Conservation (phyloP, 2,329 filamentous ascomycete genomes). For the Fusarium cyanostomum region DNA sequence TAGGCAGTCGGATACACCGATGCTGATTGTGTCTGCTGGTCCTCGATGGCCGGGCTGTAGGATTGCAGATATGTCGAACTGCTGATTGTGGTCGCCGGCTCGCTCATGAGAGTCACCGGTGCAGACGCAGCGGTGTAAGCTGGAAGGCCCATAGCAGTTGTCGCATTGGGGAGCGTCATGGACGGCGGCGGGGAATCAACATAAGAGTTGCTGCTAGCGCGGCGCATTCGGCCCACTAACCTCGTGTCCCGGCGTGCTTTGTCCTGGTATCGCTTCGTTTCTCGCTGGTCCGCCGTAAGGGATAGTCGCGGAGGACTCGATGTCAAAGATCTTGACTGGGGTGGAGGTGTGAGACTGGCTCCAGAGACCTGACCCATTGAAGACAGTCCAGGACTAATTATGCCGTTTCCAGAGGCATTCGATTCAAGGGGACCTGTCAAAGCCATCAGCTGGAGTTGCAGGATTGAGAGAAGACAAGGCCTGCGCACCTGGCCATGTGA, state of each 20-base stretch:
- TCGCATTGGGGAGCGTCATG: constrained; percentile 51
- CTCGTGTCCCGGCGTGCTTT: constrained; percentile 68
- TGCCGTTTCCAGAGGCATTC: constrained; percentile 43
- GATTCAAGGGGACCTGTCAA: constrained; percentile 49
- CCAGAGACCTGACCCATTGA: constrained; percentile 60
- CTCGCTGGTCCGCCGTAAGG: constrained; percentile 68
- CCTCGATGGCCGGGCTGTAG: constrained; percentile 60
- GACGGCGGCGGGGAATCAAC: constrained; percentile 49
- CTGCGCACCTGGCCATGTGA: constrained; percentile 60
- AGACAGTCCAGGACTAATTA: constrained; percentile 57
- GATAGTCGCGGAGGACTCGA: constrained; percentile 65
- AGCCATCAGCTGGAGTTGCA: constrained; percentile 2
- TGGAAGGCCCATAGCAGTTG: constrained; percentile 55
- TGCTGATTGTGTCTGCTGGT: constrained; percentile 51
- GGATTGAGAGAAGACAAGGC: neutral
- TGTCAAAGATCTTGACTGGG: constrained; percentile 61
- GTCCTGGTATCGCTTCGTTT: constrained; percentile 69
- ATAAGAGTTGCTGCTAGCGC: constrained; percentile 60
- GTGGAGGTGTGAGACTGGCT: constrained; percentile 61
- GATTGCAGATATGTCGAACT: constrained; percentile 58
- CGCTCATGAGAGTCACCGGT: constrained; percentile 61
- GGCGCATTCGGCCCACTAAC: constrained; percentile 59
- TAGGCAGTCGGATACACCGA: constrained; percentile 48
- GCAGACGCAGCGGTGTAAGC: constrained; percentile 62
- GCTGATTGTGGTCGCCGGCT: constrained; percentile 57